phyloP scores from a whole-genome alignment of 1,284 basidiomycete genomes.

The Neolentinus lepideus region DNA sequence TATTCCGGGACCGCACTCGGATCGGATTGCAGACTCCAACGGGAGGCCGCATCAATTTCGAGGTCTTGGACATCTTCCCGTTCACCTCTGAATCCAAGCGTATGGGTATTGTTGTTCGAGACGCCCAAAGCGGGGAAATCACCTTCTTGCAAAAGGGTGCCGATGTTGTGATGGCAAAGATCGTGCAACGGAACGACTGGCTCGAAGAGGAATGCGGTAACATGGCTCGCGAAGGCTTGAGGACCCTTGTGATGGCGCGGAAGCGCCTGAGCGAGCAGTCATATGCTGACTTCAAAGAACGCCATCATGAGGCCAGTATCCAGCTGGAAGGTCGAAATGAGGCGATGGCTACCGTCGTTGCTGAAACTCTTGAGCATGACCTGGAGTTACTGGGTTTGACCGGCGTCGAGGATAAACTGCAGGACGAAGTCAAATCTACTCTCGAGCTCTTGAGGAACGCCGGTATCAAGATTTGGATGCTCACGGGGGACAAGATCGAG shows the following conservation, averaged over 20 bases:
- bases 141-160: constrained; percentile 96
- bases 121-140: constrained; percentile 69
- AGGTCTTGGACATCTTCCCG: constrained; percentile 93
- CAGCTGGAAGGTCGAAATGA: constrained; percentile 76
- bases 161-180: constrained; percentile 92
- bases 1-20: constrained; percentile 81
- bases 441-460: constrained; percentile 93
- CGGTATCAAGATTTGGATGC: constrained; percentile 99
- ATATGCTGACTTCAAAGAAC: constrained; percentile 71
- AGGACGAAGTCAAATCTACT: constrained; percentile 94
- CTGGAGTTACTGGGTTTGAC: constrained; percentile 91
- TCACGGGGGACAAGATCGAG: constrained; percentile 99
- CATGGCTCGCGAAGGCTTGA: constrained; percentile 95
- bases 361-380: constrained; percentile 79
- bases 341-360: constrained; percentile 72
- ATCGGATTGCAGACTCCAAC: constrained; percentile 75
- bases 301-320: constrained; percentile 76
- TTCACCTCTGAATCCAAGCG: constrained; percentile 98
- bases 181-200: constrained; percentile 98
- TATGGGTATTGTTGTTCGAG: constrained; percentile 96
- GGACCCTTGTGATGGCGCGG: constrained; percentile 89
- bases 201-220: constrained; percentile 98
- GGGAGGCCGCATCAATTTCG: constrained; percentile 62
- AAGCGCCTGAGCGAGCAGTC: constrained; percentile 67
- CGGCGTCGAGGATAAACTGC: constrained; percentile 97